phyloP scores from a whole-genome alignment of 2,329 filamentous ascomycete species.

The Aspergillus sp. region DNA sequence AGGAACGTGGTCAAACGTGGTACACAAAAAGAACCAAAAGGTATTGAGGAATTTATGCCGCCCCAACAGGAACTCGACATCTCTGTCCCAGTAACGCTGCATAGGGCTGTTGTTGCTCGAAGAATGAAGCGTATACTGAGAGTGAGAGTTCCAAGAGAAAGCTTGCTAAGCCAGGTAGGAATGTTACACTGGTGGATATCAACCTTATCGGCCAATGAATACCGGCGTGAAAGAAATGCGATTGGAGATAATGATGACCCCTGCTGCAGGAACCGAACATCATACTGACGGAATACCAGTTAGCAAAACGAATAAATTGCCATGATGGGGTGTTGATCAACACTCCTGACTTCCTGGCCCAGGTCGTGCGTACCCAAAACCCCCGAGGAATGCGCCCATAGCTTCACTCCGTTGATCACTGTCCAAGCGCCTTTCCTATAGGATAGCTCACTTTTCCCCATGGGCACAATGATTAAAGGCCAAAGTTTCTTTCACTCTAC shows the following conservation, averaged over 20 bases:
- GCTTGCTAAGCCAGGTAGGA: neutral
- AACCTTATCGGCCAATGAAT: neutral
- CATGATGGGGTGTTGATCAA: neutral
- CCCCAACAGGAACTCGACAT: neutral
- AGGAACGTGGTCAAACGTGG: no score
- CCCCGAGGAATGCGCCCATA: slow-evolving; percentile 21
- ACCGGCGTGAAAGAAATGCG: neutral
- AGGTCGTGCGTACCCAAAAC: slow-evolving; percentile 7
- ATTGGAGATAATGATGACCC: neutral
- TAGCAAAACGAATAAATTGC: neutral
- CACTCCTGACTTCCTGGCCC: slow-evolving; percentile 3
- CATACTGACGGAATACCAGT: neutral
- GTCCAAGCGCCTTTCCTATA: neutral
- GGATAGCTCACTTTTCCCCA: neutral
- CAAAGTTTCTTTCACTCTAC: neutral
- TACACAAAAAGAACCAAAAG: neutral
- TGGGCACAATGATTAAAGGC: neutral
- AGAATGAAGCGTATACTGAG: neutral
- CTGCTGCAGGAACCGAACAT: neutral
- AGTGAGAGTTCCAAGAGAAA: neutral
- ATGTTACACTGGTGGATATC: neutral
- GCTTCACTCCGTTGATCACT: slow-evolving; percentile 4
- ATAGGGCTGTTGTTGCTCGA: no score
- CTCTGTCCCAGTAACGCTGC: neutral
- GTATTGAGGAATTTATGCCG: neutral